A percentile compares a stretch with the other conserved stretches of the same genome.
Conservation (phyloP, 2,329 filamentous ascomycete species). For the Pseudodiploospora longispora region DNA sequence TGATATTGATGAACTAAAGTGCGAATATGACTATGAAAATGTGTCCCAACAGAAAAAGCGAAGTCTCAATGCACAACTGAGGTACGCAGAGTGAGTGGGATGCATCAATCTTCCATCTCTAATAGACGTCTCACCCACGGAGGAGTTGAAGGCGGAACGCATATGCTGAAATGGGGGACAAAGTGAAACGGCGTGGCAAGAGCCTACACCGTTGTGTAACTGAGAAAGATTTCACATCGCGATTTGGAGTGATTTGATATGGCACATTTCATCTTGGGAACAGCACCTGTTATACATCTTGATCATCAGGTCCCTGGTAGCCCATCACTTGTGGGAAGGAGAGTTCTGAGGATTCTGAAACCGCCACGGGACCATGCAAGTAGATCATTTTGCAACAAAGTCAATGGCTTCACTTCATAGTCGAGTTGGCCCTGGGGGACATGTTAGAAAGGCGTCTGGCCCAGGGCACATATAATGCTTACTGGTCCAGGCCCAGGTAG, state of each 20-base stretch:
- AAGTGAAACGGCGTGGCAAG: too few relatives aligned
- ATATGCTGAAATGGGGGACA: slow-evolving; percentile 44
- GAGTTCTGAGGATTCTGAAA: too few relatives aligned
- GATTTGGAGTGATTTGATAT: too few relatives aligned
- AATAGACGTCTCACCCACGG: slow-evolving; percentile 48
- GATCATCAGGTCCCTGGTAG: too few relatives aligned
- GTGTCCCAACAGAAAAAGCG: slow-evolving; percentile 41
- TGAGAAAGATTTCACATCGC: too few relatives aligned
- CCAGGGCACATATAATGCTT: slow-evolving; percentile 15
- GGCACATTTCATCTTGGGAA: too few relatives aligned
- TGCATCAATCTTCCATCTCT: slow-evolving; percentile 42
- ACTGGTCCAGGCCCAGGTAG: slow-evolving; percentile 60
- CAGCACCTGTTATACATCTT: too few relatives aligned
- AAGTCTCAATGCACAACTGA: slow-evolving; percentile 36
- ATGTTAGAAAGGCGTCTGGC: slow-evolving; percentile 18
- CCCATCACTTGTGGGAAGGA: too few relatives aligned
- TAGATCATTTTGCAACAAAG: too few relatives aligned
- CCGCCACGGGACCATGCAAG: too few relatives aligned
- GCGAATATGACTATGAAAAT: slow-evolving; percentile 13
- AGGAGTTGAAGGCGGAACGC: slow-evolving; percentile 38
- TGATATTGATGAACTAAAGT: too few relatives aligned
- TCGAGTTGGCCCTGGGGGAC: slow-evolving; percentile 27
- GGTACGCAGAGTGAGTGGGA: slow-evolving; percentile 45
- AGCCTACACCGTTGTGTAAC: too few relatives aligned
- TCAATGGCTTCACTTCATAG: slow-evolving; percentile 22